Conservation (phyloP, 2,329 filamentous ascomycete genomes). For the Myriosclerotinia curreyana region DNA sequence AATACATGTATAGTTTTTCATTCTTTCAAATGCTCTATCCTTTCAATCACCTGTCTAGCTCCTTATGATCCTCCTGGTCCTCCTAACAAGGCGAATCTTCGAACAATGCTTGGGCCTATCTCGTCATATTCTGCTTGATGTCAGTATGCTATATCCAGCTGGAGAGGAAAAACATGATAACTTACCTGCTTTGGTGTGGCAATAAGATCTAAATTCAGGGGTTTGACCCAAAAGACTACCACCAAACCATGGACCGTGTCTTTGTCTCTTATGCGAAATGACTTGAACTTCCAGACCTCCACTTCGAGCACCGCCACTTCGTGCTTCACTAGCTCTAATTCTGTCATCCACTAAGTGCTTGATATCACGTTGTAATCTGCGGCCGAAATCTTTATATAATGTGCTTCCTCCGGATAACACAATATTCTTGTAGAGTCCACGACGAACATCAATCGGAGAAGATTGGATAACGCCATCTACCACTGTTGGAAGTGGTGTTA, state of each 20-base stretch:
- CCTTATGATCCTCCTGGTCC: conserved; percentile 75
- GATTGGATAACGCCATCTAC: conserved; percentile 97
- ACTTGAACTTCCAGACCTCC: conserved; percentile 96
- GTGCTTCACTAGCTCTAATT: conserved; percentile 86
- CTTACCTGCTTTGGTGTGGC: conserved; percentile 75
- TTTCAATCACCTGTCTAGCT: background rate
- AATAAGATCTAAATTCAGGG: conserved; percentile 97
- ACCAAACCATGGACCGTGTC: conserved; percentile 98
- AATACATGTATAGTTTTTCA: conserved; percentile 19
- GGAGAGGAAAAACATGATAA: background rate
- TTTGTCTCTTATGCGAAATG: conserved; percentile 94
- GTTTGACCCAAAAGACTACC: conserved; percentile 95
- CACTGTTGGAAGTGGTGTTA: conserved; percentile 89
- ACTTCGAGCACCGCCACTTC: conserved; percentile 83
- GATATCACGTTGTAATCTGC: conserved; percentile 94
- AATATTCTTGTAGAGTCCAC: conserved; percentile 99
- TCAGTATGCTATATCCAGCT: background rate
- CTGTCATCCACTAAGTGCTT: conserved; percentile 91
- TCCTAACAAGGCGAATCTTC: conserved; percentile 89
- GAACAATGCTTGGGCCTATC: conserved; percentile 92
- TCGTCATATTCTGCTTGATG: conserved; percentile 65
- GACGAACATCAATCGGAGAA: conserved; percentile 93
- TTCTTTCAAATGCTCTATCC: conserved; percentile 10
- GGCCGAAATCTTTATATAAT: conserved; percentile 96
- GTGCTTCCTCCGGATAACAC: conserved; percentile 96